phyloP scores from a whole-genome alignment of 1,139 yeast species.

The Trichomonascaceae sp. region DNA sequence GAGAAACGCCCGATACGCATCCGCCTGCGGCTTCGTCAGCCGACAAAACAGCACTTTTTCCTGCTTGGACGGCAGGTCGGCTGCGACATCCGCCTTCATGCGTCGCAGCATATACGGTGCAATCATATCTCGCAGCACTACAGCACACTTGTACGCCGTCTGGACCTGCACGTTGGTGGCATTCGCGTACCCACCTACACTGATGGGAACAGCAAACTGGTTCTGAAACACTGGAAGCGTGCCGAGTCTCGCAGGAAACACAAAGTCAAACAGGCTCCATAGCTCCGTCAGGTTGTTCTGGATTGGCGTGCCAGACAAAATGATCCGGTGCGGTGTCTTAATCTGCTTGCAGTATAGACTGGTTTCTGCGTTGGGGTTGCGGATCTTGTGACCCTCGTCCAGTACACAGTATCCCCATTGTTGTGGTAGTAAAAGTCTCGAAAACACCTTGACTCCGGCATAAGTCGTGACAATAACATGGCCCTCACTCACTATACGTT shows the following conservation, averaged over 20 bases:
- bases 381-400: conserved; percentile 93
- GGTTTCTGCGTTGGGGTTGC: conserved; percentile 88
- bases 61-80: conserved; percentile 82
- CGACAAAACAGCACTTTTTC: conserved; percentile 92
- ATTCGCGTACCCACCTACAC: conserved; percentile 96
- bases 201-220: conserved; percentile 86
- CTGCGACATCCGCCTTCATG: conserved; percentile 91
- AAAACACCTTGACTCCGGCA: conserved; percentile 73
- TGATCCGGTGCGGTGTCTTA: conserved; percentile 68
- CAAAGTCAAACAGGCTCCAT: conserved; percentile 92
- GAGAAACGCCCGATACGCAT: conserved; percentile 58
- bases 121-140: conserved; percentile 71
- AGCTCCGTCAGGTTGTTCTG: conserved; percentile 84
- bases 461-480: conserved; percentile 86
- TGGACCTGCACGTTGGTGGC: conserved; percentile 94
- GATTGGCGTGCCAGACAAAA: conserved; percentile 90
- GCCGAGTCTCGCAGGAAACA: conserved; percentile 87
- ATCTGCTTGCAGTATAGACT: conserved; percentile 75
- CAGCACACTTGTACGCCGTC: conserved; percentile 93
- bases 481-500: conserved; percentile 42
- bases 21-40: conserved; percentile 62
- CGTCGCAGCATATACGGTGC: conserved; percentile 82
- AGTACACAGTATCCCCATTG: conserved; percentile 85
- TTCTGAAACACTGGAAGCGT: conserved; percentile 89
- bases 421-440: conserved; percentile 50